These are phyloP conservation scores for Lachnellula hyalina DNA, from an alignment of 2,329 filamentous ascomycete genomes.

Conservation along the genomic window DNA sequence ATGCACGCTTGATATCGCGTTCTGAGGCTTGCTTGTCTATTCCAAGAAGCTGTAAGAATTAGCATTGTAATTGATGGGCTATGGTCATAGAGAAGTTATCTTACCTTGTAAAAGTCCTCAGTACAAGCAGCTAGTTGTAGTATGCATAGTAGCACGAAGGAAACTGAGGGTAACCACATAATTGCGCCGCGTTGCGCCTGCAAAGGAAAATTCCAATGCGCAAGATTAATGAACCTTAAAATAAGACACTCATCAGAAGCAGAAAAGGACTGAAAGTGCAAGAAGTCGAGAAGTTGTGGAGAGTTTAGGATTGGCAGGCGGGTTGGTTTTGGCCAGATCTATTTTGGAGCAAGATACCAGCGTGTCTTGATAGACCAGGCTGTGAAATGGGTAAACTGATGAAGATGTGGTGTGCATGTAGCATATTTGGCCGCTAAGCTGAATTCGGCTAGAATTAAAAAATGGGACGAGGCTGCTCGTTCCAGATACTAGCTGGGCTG, in stretches of 20 bases:
- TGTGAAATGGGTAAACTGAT: neutral
- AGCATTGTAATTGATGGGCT: conserved; percentile 4
- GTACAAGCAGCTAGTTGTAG: conserved; percentile 51
- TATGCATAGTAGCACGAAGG: conserved; percentile 49
- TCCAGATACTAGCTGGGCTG: no score
- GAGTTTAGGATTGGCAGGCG: neutral
- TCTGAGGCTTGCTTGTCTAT: conserved; percentile 75
- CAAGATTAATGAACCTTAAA: conserved; percentile 6
- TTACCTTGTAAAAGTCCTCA: conserved; percentile 76
- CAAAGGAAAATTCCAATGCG: conserved; percentile 7
- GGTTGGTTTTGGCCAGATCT: conserved; percentile 11
- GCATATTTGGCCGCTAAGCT: neutral
- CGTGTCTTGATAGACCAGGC: conserved; percentile 1
- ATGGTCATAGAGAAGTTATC: neutral
- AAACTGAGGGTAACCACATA: conserved; percentile 48
- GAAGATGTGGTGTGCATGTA: neutral
- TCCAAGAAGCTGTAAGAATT: conserved; percentile 60
- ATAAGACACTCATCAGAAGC: conserved; percentile 11
- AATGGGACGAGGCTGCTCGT: no score
- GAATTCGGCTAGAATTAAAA: no score
- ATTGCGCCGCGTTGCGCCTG: conserved; percentile 21
- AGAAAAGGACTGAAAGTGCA: conserved; percentile 13
- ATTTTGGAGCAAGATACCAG: conserved; percentile 16
- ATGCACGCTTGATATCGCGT: conserved; percentile 88
- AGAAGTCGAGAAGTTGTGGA: conserved; percentile 5